Evolutionary conservation across 2,329 filamentous ascomycete genomes (phyloP).

Genomic region (Aspergillus brunneoviolaceus): DNA sequence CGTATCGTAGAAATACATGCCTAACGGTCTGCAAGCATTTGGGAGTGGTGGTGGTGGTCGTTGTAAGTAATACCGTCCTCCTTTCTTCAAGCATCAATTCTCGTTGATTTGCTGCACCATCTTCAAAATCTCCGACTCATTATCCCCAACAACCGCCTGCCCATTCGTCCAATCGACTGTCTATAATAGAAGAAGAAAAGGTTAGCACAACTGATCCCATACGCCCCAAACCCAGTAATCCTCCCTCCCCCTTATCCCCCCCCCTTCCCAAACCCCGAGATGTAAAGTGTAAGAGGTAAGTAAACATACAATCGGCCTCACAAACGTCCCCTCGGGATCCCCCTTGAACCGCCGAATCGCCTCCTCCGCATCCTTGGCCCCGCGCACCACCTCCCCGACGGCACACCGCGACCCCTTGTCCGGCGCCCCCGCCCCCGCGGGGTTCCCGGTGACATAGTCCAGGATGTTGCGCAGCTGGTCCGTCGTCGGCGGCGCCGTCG

Average conservation of each 20-base stretch:
- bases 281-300: neutral
- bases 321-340: conserved; percentile 63
- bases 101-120: conserved; percentile 59
- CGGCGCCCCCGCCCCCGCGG: conserved; percentile 53
- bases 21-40: neutral
- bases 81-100: conserved; percentile 18
- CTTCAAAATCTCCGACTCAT: conserved; percentile 86
- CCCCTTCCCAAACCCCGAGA: neutral
- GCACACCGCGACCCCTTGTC: conserved; percentile 64
- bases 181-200: conserved; percentile 21
- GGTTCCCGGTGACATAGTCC: conserved; percentile 57
- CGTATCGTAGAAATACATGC: conserved; percentile 19
- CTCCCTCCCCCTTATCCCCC: too few relatives aligned
- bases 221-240: too few relatives aligned
- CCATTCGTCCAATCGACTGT: conserved; percentile 94
- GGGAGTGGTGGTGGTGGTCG: neutral
- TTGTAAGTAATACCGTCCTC: neutral
- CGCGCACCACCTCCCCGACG: conserved; percentile 66
- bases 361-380: conserved; percentile 71
- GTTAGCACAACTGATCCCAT: conserved; percentile 22
- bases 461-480: conserved; percentile 83
- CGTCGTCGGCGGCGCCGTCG: conserved; percentile 73
- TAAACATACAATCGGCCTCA: conserved; percentile 70
- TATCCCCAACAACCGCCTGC: conserved; percentile 71
- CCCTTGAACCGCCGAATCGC: conserved; percentile 77